Evolutionary conservation across 768 basidiomycete species (phyloP), one percentile per base, ranked within the genome.

Genomic region (Mycena haematopus): DNA sequence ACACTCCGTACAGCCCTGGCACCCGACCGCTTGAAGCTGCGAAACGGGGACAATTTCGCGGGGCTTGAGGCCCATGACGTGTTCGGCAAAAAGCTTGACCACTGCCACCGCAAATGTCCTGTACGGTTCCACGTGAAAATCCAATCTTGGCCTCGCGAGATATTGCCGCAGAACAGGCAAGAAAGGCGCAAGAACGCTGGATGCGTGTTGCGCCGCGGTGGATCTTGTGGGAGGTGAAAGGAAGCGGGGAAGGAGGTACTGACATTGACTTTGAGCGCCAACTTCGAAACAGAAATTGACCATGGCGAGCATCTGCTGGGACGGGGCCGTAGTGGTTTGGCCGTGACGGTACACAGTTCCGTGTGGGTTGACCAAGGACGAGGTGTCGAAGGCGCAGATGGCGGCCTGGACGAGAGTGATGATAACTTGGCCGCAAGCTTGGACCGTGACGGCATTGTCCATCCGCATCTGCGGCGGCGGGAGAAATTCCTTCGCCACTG

Each of bases 241-340:
- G 19, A 61, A 57, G 2, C 61, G 58, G n/a, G 58, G 38, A 3
- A 69, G 45, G 15, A 57, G 58, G 33, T 50, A 51, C 25, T 55
- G 50, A 21, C 58, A 65, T n/a, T 53, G 45, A 13, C 40, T 35
- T 33, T 25, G 58, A 0, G 54, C 58, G 15, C 52, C 58, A 25
- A 69, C 15, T 40, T 65, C 56, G 53, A 69, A 66, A 40, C 65
- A 69, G 25, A 69, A 56, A 22, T 65, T 33, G 25, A 69, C 35
- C 8, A 69, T 52, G 10, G 8, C 29, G 21, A 68, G 38, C 57
- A 58, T 56, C 14, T 38, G 38, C 15, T 56, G 22, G 15, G 45
- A 47, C 19, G 19, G 6, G 6, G 14, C 11, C 11, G 11, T 11
- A 31, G 29, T 31, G 29, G 29, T 31, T 31, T 31, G 29, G 9